Base-by-base conservation (phyloP, 1,139 yeast species). In the Kurtzmaniella quercitrusa region DNA sequence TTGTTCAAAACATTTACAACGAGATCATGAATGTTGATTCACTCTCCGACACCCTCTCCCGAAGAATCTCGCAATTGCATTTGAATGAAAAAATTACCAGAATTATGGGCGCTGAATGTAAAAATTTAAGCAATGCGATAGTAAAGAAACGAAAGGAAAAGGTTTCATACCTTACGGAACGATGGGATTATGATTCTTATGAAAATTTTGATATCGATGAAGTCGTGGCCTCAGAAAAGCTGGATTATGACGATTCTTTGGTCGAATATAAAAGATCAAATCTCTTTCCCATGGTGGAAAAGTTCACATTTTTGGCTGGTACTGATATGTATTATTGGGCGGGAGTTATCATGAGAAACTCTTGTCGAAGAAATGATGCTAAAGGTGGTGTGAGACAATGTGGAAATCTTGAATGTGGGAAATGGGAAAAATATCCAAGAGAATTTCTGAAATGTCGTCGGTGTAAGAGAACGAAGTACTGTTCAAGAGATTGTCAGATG, bases 281-380 rank as follows among this genome's bases (percentile, higher is more conserved):
- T 59, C 68, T 91, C 25, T 93, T 93, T 66, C 95, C 96, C 12
- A 66, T 93, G 49, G 97, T 91, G 38, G 98, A 93, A 62, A 83
- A 85, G 59, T 91, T 88, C 62, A 93, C 98, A 0, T 82, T 86
- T 44, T 79, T 81, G 50, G 71, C 80, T 19, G 77, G 78, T 33
- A 78, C 84, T 39, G 97, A 90, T 54, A 81, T 90, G 73, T 85
- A 86, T 54, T 90, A 91, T 65, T 93, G 98, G 98, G 89, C 97
- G 3, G 95, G 96, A 3, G 96, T 91, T 14, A 89, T 91, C 40
- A 93, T 93, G 93, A 76, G 98, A 48, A 93, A 93, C 62, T 88
- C 96, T 1, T 91, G 96, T 61, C 77, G 97, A 46, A 82, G 93
- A 58, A 94, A 91, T 61, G 98, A 91, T 59, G 63, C 74, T 38